phyloP scores from a whole-genome alignment of 2,329 filamentous ascomycete species.

The Monosporascus sp. region DNA sequence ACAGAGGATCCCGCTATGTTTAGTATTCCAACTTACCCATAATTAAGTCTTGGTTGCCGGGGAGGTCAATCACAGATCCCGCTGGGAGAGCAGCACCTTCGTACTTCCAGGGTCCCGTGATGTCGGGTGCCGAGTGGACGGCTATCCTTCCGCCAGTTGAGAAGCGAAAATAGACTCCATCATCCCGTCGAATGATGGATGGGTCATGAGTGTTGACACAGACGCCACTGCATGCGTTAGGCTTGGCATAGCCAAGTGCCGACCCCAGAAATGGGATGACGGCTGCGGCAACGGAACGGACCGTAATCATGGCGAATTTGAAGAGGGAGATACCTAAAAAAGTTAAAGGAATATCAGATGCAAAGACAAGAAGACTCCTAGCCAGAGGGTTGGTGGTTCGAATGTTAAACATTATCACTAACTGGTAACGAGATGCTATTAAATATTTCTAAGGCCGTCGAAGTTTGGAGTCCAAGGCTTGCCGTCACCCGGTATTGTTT shows the following conservation, averaged over 20 bases:
- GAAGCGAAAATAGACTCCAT: conserved; percentile 39
- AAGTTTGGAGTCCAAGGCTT: not conserved
- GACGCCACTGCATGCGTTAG: conserved; percentile 32
- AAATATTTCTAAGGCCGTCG: not conserved
- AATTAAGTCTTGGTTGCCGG: conserved; percentile 32
- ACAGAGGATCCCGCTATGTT: too few relatives aligned
- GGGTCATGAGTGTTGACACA: conserved; percentile 36
- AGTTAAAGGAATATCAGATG: not conserved
- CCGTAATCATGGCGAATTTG: not conserved
- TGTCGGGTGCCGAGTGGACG: conserved; percentile 30
- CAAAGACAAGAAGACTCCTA: not conserved
- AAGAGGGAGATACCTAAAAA: too few relatives aligned
- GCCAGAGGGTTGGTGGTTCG: too few relatives aligned
- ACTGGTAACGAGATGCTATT: too few relatives aligned
- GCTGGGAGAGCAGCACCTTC: conserved; percentile 30
- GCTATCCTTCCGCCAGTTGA: conserved; percentile 35
- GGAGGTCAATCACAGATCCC: conserved; percentile 30
- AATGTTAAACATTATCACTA: too few relatives aligned
- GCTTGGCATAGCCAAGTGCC: conserved; percentile 26
- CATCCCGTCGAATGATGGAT: conserved; percentile 34
- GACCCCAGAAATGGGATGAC: conserved; percentile 10
- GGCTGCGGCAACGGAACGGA: not conserved
- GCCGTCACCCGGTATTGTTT: not conserved
- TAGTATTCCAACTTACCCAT: conserved; percentile 29
- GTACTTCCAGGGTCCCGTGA: conserved; percentile 37